These are phyloP conservation scores for Diplodia sapinea DNA, from an alignment of 2,329 filamentous ascomycete species.

Conservation along the genomic window DNA sequence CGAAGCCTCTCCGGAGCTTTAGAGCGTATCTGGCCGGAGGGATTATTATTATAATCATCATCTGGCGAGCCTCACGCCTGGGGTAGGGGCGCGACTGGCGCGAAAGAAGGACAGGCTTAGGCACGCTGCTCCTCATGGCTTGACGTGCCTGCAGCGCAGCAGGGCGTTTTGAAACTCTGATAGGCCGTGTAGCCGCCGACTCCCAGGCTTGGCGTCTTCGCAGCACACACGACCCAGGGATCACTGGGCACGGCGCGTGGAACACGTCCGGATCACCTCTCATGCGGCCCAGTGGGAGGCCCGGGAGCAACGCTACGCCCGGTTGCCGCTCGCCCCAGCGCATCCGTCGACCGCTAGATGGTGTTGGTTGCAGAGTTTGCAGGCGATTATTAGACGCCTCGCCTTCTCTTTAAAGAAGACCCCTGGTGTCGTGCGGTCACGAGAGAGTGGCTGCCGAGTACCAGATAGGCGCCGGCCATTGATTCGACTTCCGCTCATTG, in stretches of 20 bases:
- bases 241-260: slow-evolving; percentile 16
- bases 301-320: slow-evolving; percentile 21
- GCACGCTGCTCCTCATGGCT: background rate
- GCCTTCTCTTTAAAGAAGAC: slow-evolving; percentile 27
- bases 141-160: background rate
- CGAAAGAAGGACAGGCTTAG: background rate
- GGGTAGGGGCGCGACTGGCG: background rate
- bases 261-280: slow-evolving; percentile 17
- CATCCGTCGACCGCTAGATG: slow-evolving; percentile 18
- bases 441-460: slow-evolving; percentile 27
- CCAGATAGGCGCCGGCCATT: slow-evolving; percentile 30
- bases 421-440: slow-evolving; percentile 30
- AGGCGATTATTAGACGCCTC: slow-evolving; percentile 27
- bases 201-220: slow-evolving; percentile 1
- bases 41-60: slow-evolving; percentile 8
- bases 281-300: slow-evolving; percentile 24
- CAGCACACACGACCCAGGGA: slow-evolving; percentile 2
- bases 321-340: slow-evolving; percentile 9
- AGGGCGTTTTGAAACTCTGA: background rate
- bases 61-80: background rate
- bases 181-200: slow-evolving; percentile 1
- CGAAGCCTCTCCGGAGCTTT: slow-evolving; percentile 8
- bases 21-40: background rate
- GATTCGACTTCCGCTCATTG: slow-evolving; percentile 30
- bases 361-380: slow-evolving; percentile 19